A percentile compares a stretch with the other conserved stretches of the same genome.
Evolutionary conservation across 805 yeast species (phyloP).

Genomic region (Candida ipomoeae): DNA sequence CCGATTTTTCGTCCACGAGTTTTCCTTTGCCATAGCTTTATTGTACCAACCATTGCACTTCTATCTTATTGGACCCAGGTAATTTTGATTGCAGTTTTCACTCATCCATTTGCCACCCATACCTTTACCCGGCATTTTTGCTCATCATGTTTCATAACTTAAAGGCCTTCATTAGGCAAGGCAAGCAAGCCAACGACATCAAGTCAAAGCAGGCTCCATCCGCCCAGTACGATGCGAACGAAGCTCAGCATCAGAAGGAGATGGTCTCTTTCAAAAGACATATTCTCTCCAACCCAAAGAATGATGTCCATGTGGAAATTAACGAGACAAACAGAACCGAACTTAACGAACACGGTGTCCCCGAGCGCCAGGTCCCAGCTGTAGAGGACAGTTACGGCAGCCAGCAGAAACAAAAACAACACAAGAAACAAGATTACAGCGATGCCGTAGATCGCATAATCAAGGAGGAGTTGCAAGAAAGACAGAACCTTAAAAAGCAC

Average conservation of each 20-base stretch:
- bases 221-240: neutral
- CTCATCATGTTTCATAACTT: constrained; percentile 39
- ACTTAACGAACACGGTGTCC: neutral
- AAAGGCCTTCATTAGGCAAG: constrained; percentile 60
- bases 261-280: constrained; percentile 5
- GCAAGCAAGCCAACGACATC: constrained; percentile 50
- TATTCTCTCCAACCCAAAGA: constrained; percentile 7
- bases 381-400: constrained; percentile 5
- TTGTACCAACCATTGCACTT: no score
- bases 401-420: neutral
- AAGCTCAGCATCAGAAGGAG: neutral
- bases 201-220: constrained; percentile 6
- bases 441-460: constrained; percentile 13
- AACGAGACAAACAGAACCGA: neutral
- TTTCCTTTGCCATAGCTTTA: neutral
- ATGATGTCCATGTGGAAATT: constrained; percentile 6
- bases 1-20: neutral
- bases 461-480: constrained; percentile 11
- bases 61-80: no score
- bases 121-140: neutral
- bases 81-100: neutral
- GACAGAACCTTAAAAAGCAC: constrained; percentile 4
- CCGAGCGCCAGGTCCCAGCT: neutral
- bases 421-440: constrained; percentile 6
- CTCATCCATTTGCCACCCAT: no score